Percentiles rank a stretch among this genome's conserved stretches.
These are phyloP conservation scores for Entamoeba moshkovskii DNA, from an alignment of 208 protist genomes.

Conservation along the genomic window DNA sequence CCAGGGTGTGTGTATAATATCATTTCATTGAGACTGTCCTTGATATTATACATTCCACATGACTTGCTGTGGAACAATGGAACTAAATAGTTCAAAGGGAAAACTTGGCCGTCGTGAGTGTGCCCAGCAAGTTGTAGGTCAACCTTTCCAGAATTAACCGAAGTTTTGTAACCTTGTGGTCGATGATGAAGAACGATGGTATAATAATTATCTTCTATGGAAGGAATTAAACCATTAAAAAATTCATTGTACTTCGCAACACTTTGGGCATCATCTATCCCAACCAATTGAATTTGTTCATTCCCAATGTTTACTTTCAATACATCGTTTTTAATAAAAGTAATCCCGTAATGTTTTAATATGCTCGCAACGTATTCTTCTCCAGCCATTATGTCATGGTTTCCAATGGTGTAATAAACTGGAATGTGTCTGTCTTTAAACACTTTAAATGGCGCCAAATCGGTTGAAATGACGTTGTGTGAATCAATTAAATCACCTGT, in stretches of 20 bases:
- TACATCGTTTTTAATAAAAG: not conserved
- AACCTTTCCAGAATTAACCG: not conserved
- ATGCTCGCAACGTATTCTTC: not conserved
- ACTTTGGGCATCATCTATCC: not conserved
- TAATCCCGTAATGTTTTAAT: not conserved
- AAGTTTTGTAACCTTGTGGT: not conserved
- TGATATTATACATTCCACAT: not conserved
- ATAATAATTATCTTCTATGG: not conserved
- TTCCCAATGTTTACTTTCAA: not conserved
- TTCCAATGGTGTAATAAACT: not conserved
- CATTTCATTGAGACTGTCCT: not conserved
- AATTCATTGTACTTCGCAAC: not conserved
- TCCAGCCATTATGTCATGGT: not conserved
- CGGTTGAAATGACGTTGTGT: not conserved
- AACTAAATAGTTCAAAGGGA: not conserved
- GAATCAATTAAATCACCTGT: not conserved
- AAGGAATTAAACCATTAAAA: not conserved
- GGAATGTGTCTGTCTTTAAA: not conserved
- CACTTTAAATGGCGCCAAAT: not conserved
- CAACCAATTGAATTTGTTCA: not conserved
- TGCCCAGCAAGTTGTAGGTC: conserved; percentile 1
- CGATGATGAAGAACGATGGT: not conserved
- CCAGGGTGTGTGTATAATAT: not conserved
- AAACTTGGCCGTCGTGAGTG: not conserved
- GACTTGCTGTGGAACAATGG: not conserved